A percentile compares a stretch with the other conserved stretches of the same genome.
Evolutionary conservation across 306 rosid species (phyloP).

Genomic region (Cotoneaster glaucophyllus): DNA sequence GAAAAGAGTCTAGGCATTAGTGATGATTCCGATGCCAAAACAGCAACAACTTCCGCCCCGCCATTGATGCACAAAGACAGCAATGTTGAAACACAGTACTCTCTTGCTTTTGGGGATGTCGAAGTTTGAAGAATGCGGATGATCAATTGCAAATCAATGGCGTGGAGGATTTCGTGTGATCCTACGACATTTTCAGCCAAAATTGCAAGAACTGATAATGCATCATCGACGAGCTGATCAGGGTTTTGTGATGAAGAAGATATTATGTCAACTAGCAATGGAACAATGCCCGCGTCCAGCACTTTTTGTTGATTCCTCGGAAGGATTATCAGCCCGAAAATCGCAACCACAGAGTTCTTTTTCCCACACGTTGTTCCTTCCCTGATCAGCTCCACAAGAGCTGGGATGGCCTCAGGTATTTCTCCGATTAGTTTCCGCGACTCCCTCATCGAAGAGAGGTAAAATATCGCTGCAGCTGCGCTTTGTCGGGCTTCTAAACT

Average conservation of each 20-base stretch:
- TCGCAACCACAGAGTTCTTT: constrained; percentile 67
- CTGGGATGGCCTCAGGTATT: constrained; percentile 37
- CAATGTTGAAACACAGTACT: constrained; percentile 55
- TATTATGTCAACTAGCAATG: constrained; percentile 36
- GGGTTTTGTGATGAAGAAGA: constrained; percentile 30
- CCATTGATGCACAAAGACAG: constrained; percentile 51
- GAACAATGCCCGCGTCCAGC: constrained; percentile 44
- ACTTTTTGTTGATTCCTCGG: constrained; percentile 45
- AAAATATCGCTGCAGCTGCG: constrained; percentile 63
- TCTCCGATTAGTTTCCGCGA: constrained; percentile 56
- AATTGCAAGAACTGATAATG: constrained; percentile 50
- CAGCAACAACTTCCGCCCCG: constrained; percentile 42
- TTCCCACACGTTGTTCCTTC: constrained; percentile 62
- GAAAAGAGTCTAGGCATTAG: constrained; percentile 57
- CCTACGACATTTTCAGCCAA: constrained; percentile 62
- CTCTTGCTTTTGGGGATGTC: constrained; percentile 32
- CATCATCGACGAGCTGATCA: constrained; percentile 38
- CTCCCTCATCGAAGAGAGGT: constrained; percentile 53
- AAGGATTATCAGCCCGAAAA: constrained; percentile 50
- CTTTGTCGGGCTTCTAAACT: constrained; percentile 49
- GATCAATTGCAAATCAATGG: constrained; percentile 27
- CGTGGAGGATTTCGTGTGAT: constrained; percentile 26
- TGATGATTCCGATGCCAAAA: constrained; percentile 39
- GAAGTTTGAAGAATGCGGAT: constrained; percentile 23
- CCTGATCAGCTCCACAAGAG: constrained; percentile 43